Evolutionary conservation across 2,329 filamentous ascomycete species (phyloP), one percentile per base, ranked within the genome.

Genomic region (Apiospora pterosperma): DNA sequence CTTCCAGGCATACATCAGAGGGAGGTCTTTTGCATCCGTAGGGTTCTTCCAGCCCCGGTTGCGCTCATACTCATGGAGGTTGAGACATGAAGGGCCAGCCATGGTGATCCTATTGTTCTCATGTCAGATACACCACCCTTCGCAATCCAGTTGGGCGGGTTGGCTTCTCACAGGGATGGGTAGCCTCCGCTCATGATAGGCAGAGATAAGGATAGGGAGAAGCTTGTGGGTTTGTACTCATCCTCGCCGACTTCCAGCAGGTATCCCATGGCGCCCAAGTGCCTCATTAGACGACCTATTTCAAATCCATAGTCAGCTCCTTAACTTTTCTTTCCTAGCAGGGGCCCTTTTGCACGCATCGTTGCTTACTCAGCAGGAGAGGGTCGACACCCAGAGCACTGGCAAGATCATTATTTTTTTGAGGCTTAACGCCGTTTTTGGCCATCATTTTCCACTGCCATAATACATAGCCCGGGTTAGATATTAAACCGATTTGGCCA

Each of bases 381-480:
- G 73, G 52, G 31, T 76, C 73, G 8, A 77, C 67, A 7, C 67
- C 68, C 7, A 76, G 63, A 1, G 62, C 36, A 16, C 65, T 63
- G 2, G 77, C 78, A 2, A 80, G 67, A 1, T 79, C 76, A 1
- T 59, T 60, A 0, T 74, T 67, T 4, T 68, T 76, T 66, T 79
- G 76, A 0, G 74, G 69, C 23, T 65, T 67, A 2, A 70, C 74
- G 4, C 71, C 72, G 11, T 75, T 70, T 62, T 74, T 68, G 11
- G 70, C 75, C 64, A 80, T 72, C 2, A 74, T 69, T 0, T 65
- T 66, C 73, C 76, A 81, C 11, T 80, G 69, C 5, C n/a, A n/a
- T n/a, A n/a, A n/a, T n/a, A n/a, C 77, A n/a, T n/a, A n/a, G n/a
- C n/a, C n/a, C n/a, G n/a, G n/a, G n/a, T n/a, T n/a, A n/a, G n/a